Conservation (phyloP, 495 filamentous ascomycete genomes). For the Neurospora sp. region DNA sequence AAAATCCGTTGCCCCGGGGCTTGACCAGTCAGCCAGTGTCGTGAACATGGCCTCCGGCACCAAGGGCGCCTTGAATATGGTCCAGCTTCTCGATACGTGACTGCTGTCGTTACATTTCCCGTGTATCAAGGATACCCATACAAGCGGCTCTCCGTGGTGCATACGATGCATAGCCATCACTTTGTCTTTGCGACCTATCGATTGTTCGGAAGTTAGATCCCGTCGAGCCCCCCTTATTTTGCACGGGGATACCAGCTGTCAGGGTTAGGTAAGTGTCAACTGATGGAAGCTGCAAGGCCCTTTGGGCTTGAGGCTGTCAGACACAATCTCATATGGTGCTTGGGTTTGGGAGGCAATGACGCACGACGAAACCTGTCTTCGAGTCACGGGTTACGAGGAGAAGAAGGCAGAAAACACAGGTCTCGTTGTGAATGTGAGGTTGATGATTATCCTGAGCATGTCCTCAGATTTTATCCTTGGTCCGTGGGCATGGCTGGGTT, state of each 20-base stretch:
- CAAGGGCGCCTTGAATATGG: not conserved
- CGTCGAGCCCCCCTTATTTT: not conserved
- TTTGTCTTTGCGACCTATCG: not conserved
- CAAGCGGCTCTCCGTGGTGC: not conserved
- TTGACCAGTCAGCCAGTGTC: not conserved
- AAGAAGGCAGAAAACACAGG: not conserved
- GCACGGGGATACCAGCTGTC: not conserved
- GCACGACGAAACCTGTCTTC: not conserved
- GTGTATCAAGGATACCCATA: not conserved
- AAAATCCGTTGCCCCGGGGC: not conserved
- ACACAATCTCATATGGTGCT: not conserved
- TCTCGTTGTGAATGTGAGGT: not conserved
- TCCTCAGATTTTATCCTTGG: not conserved
- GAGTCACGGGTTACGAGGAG: not conserved
- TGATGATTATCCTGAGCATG: not conserved
- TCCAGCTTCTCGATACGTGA: not conserved
- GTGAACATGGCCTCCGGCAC: not conserved
- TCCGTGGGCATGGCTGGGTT: not conserved
- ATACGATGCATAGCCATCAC: not conserved
- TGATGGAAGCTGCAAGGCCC: not conserved
- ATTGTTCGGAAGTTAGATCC: not conserved
- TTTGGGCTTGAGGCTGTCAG: not conserved
- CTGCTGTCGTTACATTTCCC: not conserved
- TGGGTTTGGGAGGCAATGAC: not conserved
- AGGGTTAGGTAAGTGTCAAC: not conserved